phyloP scores from a whole-genome alignment of 345 rosid genomes.

The Bruguiera gymnorhiza region DNA sequence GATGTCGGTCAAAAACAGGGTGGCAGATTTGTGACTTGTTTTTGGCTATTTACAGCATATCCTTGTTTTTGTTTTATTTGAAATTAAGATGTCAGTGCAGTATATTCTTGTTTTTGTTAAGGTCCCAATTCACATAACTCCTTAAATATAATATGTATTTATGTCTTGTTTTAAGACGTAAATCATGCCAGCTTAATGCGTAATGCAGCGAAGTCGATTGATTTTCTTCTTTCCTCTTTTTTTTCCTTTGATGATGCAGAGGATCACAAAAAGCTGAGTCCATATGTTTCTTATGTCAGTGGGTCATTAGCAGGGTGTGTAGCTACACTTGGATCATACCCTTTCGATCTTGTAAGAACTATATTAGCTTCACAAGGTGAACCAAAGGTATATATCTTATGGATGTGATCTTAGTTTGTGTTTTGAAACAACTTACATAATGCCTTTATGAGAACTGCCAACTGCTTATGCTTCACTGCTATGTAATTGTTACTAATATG shows the following conservation, averaged over 20 bases:
- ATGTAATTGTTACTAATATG: too few relatives aligned
- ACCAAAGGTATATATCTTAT: conserved; percentile 63
- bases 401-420: neutral
- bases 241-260: conserved; percentile 42
- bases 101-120: neutral
- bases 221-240: neutral
- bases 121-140: neutral
- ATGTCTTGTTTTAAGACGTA: neutral
- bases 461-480: too few relatives aligned
- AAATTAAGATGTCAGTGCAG: neutral
- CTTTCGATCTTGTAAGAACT: conserved; percentile 92
- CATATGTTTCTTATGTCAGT: conserved; percentile 76
- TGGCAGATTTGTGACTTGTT: neutral
- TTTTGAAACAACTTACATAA: neutral
- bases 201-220: too few relatives aligned
- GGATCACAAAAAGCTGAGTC: conserved; percentile 80
- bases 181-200: neutral
- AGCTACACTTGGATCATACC: conserved; percentile 98
- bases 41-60: neutral
- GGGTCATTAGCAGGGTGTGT: conserved; percentile 96
- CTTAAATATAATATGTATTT: neutral
- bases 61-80: neutral
- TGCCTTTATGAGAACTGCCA: too few relatives aligned
- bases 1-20: neutral
- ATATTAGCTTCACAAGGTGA: conserved; percentile 95